Evolutionary conservation across 1,139 yeast species (phyloP), one percentile per base, ranked within the genome.

Genomic region (Casaregolazyma suthepensis): DNA sequence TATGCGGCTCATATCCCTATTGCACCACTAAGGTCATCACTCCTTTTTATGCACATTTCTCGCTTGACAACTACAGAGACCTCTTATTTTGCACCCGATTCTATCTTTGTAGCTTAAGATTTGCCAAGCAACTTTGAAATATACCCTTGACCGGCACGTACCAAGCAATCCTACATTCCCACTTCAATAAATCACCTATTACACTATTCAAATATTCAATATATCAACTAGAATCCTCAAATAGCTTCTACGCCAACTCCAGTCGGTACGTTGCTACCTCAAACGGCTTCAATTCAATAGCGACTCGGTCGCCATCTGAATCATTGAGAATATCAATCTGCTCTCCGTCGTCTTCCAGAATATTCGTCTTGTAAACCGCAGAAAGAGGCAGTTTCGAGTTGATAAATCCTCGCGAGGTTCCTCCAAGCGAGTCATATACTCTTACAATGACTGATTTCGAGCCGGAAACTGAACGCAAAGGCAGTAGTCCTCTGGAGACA

Each of bases 401-500:
- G 51, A 89, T 66, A 10, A 63, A 69, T 1, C 87, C 94, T 7
- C 64, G 66, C 1, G 84, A 75, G 56, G 71, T 74, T 35, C 97
- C 98, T 7, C 98, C 98, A 51, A 91, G 75, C 0, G 96, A 74
- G 64, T 91, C 98, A 69, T 89, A 91, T 1, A 88, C 79, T 62
- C 98, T 79, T 40, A 87, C 75, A 37, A 90, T 75, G 43, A 88
- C 72, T 31, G 66, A 65, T 52, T 62, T 63, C 43, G 61, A 56
- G 1, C 87, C 79, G 57, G 76, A 79, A 46, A 74, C 72, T 35
- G 77, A 78, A 29, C 68, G 65, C 29, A 73, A 70, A 6, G 80
- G 79, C 51, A 80, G 56, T 49, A 61, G 58, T 9, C 73, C 73
- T 4, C 62, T 57, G 13, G 69, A 64, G 55, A 70, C 67, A 52